Evolutionary conservation across 2,329 filamentous ascomycete species (phyloP), one percentile per base, ranked within the genome.

Genomic region (Geosmithia putterillii): DNA sequence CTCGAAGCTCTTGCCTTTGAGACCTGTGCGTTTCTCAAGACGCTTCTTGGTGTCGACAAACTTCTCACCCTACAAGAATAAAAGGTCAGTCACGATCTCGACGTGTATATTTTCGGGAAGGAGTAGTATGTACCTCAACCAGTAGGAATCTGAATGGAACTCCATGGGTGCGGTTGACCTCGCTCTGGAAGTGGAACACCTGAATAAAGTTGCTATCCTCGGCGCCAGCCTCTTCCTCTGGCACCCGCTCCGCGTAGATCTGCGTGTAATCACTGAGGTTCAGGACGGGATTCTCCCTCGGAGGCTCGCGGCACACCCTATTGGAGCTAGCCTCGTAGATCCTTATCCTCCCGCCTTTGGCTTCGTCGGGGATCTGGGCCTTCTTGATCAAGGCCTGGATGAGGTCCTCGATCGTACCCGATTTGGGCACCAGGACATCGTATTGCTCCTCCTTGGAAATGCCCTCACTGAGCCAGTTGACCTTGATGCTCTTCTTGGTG

Each of bases 1-100:
- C 63, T 98, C 90, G 52, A 98, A 89, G 51, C 87, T 87, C 71
- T 98, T 98, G 61, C 92, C 94, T 64, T 95, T 95, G 65, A 98
- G 81, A 21, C 89, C 89, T 1, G 86, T 95, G 46, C 90, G 76
- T 62, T 89, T 90, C 52, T 92, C 89, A 4, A 98, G 70, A n/a
- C 92, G 80, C 65, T 94, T 87, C 67, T 90, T 95, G 38, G 89
- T 95, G 28, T 96, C 86, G 46, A 79, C 80, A 64, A 98, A 96
- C 35, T 73, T 71, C 61, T 98, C 92, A 43, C 80, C 85, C 79
- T 90, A 42, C 15, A 9, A 14, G 22, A 38, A 12, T 9, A 32
- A 12, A 14, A 32, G 28, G 28, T 32, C 10, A 32, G 28, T n/a
- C 38, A 40, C n/a, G n/a, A 10, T 25, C 18, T 38, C 9, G 19